phyloP scores from a whole-genome alignment of 139 green algal genomes.

The Edaphochlamys debaryana region DNA sequence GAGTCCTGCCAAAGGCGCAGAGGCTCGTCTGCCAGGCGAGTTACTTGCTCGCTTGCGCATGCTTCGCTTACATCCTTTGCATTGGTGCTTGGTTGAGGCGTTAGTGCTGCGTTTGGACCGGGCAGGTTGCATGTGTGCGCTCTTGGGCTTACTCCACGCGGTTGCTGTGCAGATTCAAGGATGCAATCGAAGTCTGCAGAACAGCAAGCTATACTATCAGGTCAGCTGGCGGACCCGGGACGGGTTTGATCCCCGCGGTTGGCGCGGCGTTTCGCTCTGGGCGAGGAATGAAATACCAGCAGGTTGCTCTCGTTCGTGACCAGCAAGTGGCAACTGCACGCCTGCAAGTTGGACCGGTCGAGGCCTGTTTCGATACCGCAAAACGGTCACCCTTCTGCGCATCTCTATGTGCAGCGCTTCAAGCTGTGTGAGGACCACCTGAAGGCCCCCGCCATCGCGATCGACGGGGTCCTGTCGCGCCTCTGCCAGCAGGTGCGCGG shows the following conservation, averaged over 20 bases:
- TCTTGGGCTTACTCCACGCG: background rate
- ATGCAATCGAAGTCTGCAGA: conserved; percentile 8
- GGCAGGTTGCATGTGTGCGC: background rate
- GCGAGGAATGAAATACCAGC: too few species aligned
- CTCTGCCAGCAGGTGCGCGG: conserved; percentile 22
- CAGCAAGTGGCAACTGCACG: too few species aligned
- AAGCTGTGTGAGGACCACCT: conserved; percentile 39
- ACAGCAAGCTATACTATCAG: conserved; percentile 39
- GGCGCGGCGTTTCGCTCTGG: background rate
- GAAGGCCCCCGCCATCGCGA: conserved; percentile 23
- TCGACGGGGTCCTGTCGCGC: conserved; percentile 26
- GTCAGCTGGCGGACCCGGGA: background rate
- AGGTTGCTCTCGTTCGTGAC: too few species aligned
- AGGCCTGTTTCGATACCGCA: background rate
- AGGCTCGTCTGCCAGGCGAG: conserved; percentile 7
- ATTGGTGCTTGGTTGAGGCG: too few species aligned
- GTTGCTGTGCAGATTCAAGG: conserved; percentile 1
- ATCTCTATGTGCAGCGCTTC: conserved; percentile 5
- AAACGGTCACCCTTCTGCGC: background rate
- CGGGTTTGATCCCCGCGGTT: background rate
- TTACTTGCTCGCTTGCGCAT: background rate
- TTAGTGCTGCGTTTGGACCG: background rate
- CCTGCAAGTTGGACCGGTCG: too few species aligned
- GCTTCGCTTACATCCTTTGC: background rate
- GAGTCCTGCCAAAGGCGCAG: background rate